Percentiles rank a stretch among this genome's conserved stretches.
These are phyloP conservation scores for Colletotrichum tanaceti DNA, from an alignment of 2,329 filamentous ascomycete species.

Conservation along the genomic window DNA sequence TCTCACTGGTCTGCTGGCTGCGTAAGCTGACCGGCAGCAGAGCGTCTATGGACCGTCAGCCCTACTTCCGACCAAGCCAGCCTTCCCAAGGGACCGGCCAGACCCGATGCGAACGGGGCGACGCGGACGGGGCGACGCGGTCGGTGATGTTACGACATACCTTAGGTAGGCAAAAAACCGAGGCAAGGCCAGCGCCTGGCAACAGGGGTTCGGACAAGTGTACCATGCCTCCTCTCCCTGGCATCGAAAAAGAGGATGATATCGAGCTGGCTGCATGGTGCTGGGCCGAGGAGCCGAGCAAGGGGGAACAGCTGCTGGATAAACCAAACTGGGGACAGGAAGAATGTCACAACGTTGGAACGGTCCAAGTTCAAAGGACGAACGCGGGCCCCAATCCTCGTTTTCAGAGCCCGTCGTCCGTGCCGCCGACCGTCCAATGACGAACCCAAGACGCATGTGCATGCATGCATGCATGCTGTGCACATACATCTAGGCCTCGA, in stretches of 20 bases:
- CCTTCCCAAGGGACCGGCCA: background rate
- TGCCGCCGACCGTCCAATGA: conserved; percentile 1
- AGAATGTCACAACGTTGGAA: no score
- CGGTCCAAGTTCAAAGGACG: conserved; percentile 14
- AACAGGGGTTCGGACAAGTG: background rate
- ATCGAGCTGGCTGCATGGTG: no score
- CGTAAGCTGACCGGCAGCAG: conserved; percentile 10
- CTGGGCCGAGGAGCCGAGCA: no score
- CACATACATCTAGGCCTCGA: background rate
- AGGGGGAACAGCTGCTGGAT: no score
- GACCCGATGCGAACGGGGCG: background rate
- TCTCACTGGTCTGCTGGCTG: background rate
- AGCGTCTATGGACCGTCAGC: background rate
- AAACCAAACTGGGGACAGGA: no score
- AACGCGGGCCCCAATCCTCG: background rate
- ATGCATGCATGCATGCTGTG: background rate
- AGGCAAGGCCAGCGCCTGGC: background rate
- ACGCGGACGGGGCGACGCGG: no score
- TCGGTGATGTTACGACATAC: conserved; percentile 2
- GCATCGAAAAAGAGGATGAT: no score
- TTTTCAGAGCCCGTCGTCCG: background rate
- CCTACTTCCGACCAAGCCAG: conserved; percentile 1
- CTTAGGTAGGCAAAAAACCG: background rate
- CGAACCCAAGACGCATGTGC: background rate
- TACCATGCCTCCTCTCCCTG: background rate